These are phyloP conservation scores for Penicillium ucsense DNA, from an alignment of 495 filamentous ascomycete genomes.

Conservation along the genomic window DNA sequence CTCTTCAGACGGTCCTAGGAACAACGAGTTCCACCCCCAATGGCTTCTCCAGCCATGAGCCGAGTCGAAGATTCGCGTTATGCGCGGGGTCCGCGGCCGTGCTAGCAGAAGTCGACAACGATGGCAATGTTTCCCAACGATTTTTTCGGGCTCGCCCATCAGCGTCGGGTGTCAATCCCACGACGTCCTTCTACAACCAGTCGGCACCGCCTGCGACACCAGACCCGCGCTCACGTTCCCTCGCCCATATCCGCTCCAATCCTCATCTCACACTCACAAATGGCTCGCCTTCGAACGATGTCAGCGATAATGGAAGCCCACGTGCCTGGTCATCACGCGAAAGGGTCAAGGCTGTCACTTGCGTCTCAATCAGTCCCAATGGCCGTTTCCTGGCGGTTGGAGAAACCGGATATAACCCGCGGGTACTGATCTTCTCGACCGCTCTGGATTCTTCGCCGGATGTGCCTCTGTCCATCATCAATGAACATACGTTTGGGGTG, in stretches of 20 bases:
- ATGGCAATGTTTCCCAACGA: slow-evolving; percentile 63
- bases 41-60: slow-evolving; percentile 72
- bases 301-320: slow-evolving; percentile 50
- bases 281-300: slow-evolving; percentile 33
- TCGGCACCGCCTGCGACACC: slow-evolving; percentile 48
- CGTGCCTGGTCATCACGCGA: slow-evolving; percentile 80
- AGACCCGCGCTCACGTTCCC: slow-evolving; percentile 26
- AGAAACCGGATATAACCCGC: slow-evolving; percentile 90
- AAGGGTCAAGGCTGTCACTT: slow-evolving; percentile 92
- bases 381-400: slow-evolving; percentile 84
- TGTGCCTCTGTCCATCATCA: slow-evolving; percentile 71
- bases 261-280: slow-evolving; percentile 18
- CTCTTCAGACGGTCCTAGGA: slow-evolving; percentile 75
- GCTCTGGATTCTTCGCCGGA: slow-evolving; percentile 65
- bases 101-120: slow-evolving; percentile 68
- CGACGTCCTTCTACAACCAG: slow-evolving; percentile 46
- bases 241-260: slow-evolving; percentile 23
- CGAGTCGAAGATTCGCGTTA: slow-evolving; percentile 67
- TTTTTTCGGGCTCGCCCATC: slow-evolving; percentile 86
- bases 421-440: slow-evolving; percentile 82
- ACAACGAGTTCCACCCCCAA: slow-evolving; percentile 77
- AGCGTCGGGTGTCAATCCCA: slow-evolving; percentile 53
- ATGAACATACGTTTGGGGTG: slow-evolving; percentile 86
- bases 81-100: slow-evolving; percentile 92
- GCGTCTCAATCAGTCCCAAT: slow-evolving; percentile 82